Evolutionary conservation across 768 basidiomycete genomes (phyloP).

Genomic region (Amylocystis lapponica): DNA sequence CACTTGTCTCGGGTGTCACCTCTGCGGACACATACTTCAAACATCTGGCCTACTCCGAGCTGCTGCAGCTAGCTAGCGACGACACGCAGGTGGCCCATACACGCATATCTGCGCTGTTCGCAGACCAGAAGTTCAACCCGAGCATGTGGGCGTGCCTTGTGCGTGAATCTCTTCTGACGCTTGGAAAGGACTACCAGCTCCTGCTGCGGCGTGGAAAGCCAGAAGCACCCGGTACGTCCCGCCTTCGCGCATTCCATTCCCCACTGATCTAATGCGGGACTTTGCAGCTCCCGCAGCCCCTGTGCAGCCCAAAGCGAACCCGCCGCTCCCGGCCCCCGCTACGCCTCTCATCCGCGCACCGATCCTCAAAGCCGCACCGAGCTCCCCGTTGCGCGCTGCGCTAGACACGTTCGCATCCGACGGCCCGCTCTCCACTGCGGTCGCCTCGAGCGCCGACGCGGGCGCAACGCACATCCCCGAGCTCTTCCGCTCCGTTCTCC

Average conservation of each 20-base stretch:
- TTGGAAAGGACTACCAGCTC: conserved; percentile 67
- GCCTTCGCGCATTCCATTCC: not conserved
- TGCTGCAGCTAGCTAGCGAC: conserved; percentile 45
- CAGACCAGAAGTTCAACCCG: conserved; percentile 61
- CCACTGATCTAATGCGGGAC: conserved; percentile 10
- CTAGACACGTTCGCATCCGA: conserved; percentile 56
- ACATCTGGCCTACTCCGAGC: conserved; percentile 63
- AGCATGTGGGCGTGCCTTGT: conserved; percentile 58
- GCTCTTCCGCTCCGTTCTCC: conserved; percentile 39
- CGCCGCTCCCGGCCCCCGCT: conserved; percentile 33
- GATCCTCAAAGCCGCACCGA: conserved; percentile 38
- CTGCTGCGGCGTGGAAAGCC: conserved; percentile 55
- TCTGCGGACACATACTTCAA: conserved; percentile 47
- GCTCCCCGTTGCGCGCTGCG: conserved; percentile 49
- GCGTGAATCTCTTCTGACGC: conserved; percentile 51
- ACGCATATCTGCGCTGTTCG: conserved; percentile 53
- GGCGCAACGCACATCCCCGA: conserved; percentile 44
- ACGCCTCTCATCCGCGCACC: conserved; percentile 33
- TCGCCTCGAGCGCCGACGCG: conserved; percentile 45
- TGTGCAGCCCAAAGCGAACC: conserved; percentile 23
- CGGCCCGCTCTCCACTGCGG: conserved; percentile 32
- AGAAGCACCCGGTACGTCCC: conserved; percentile 18
- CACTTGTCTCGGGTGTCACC: conserved; percentile 58
- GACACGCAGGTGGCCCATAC: conserved; percentile 33
- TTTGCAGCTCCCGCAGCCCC: conserved; percentile 24